Conservation (phyloP, 1,139 yeast genomes). For the Kodamaea fungicola region DNA sequence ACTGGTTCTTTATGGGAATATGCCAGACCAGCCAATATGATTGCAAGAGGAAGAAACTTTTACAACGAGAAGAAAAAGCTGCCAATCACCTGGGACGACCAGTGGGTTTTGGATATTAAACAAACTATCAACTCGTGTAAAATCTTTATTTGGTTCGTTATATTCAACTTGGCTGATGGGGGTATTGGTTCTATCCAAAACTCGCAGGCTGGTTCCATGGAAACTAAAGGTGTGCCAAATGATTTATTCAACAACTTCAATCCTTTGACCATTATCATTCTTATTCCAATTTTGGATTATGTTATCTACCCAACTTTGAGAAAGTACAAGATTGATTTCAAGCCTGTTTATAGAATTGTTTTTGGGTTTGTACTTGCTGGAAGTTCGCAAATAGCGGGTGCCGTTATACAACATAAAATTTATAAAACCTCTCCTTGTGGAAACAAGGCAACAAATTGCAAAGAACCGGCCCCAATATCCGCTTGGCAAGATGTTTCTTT, state of each 20-base stretch:
- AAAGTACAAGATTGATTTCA: conserved; percentile 37
- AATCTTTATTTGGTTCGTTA: conserved; percentile 59
- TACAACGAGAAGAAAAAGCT: conserved; percentile 25
- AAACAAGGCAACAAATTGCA: conserved; percentile 45
- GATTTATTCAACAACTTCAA: conserved; percentile 68
- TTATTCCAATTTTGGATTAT: conserved; percentile 62
- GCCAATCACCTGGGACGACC: conserved; percentile 47
- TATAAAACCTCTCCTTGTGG: conserved; percentile 42
- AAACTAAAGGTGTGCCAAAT: conserved; percentile 65
- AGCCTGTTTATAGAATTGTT: conserved; percentile 8
- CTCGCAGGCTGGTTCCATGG: conserved; percentile 66
- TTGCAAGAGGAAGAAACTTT: conserved; percentile 37
- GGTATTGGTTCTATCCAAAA: conserved; percentile 63
- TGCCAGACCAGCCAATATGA: conserved; percentile 51
- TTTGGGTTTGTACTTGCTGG: conserved; percentile 37
- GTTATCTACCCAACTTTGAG: conserved; percentile 60
- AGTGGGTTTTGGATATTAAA: conserved; percentile 60
- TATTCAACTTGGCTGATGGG: conserved; percentile 62
- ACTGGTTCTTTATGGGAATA: conserved; percentile 48
- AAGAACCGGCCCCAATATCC: conserved; percentile 44
- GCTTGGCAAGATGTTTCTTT: conserved; percentile 56
- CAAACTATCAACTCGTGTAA: conserved; percentile 59
- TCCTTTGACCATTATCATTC: conserved; percentile 60
- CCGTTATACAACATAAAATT: conserved; percentile 33
- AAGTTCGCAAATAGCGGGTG: conserved; percentile 40